Conservation (phyloP, 768 basidiomycete genomes). For the Hypholoma fasciculare region DNA sequence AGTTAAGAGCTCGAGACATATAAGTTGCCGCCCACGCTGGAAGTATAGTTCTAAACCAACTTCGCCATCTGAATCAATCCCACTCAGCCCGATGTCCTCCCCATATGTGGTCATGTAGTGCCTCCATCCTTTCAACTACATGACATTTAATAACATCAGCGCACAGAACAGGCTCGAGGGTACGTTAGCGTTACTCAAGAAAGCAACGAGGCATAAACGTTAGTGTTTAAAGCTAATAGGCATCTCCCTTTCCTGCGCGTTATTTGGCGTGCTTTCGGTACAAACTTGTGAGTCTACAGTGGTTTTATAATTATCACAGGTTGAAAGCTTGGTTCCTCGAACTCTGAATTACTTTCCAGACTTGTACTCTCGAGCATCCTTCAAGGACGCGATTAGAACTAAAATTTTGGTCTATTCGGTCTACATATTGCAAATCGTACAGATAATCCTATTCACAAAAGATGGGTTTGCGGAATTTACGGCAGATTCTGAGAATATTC, state of each 20-base stretch:
- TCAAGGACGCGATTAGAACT: neutral
- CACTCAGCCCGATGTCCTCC: too few species aligned
- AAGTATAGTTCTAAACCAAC: too few species aligned
- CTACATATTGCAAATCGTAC: neutral
- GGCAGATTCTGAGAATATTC: neutral
- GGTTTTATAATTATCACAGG: neutral
- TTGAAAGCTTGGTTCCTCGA: neutral
- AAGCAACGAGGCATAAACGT: too few species aligned
- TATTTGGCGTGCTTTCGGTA: neutral
- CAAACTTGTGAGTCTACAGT: neutral
- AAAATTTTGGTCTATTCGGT: neutral
- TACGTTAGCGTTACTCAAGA: too few species aligned
- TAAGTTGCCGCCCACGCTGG: too few species aligned
- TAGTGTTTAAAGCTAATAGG: too few species aligned
- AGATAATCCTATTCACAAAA: neutral
- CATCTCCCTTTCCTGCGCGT: neutral
- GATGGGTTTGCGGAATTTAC: neutral
- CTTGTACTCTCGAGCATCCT: neutral
- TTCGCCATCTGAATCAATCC: too few species aligned
- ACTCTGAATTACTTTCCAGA: neutral
- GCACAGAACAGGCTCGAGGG: too few species aligned
- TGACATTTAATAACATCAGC: too few species aligned
- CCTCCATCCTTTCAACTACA: too few species aligned
- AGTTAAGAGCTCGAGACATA: too few species aligned
- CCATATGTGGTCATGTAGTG: too few species aligned